Conservation (phyloP, 2,329 filamentous ascomycete species). For the Botrytis fragariae region DNA sequence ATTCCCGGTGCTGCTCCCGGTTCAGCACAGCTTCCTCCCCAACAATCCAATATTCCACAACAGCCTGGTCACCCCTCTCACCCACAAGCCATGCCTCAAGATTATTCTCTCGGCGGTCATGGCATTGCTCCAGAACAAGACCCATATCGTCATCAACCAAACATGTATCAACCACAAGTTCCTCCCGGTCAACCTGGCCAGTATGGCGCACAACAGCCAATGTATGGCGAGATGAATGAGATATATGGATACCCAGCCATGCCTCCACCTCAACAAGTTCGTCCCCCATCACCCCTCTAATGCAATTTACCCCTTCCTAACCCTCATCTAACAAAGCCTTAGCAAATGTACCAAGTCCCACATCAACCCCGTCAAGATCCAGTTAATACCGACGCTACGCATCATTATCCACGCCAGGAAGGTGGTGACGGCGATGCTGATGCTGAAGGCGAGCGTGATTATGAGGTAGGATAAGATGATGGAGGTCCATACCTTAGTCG, state of each 20-base stretch:
- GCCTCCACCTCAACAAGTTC: conserved; percentile 78
- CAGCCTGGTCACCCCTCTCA: conserved; percentile 47
- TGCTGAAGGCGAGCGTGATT: conserved; percentile 46
- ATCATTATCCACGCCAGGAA: conserved; percentile 42
- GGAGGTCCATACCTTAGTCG: background rate
- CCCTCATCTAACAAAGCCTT: conserved; percentile 16
- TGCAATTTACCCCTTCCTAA: background rate
- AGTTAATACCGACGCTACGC: conserved; percentile 39
- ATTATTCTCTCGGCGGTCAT: conserved; percentile 61
- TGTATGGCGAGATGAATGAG: conserved; percentile 77
- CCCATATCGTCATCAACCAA: conserved; percentile 68
- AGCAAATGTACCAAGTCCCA: conserved; percentile 44
- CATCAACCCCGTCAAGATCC: conserved; percentile 42
- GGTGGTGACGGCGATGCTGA: conserved; percentile 45
- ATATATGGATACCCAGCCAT: conserved; percentile 85
- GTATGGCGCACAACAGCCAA: conserved; percentile 73
- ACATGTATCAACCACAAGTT: conserved; percentile 80
- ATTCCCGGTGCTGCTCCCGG: conserved; percentile 50
- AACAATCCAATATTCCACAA: conserved; percentile 46
- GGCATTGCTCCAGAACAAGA: conserved; percentile 67
- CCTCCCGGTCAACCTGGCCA: conserved; percentile 67
- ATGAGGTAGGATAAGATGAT: conserved; percentile 40
- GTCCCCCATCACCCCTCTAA: conserved; percentile 29
- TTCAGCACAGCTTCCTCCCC: conserved; percentile 50
- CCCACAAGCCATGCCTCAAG: conserved; percentile 56